Conservation (phyloP, 495 filamentous ascomycete species). For the Trichocladium uniseriatum region DNA sequence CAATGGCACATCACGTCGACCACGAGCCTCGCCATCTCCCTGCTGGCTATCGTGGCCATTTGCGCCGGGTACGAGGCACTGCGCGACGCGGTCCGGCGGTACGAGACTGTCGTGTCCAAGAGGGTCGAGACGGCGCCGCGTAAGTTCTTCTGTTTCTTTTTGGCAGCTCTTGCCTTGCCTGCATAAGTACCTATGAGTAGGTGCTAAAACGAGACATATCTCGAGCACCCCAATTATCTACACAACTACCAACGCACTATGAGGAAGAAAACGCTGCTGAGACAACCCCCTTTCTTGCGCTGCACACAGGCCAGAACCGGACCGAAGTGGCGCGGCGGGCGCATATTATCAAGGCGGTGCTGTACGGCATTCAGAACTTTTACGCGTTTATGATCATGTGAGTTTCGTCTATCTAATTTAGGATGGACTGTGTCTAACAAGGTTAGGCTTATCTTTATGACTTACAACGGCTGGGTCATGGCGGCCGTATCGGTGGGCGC, state of each 20-base stretch:
- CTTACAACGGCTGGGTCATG: slow-evolving; percentile 98
- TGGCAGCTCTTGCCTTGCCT: too few relatives aligned
- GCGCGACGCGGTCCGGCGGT: slow-evolving; percentile 63
- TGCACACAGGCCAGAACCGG: slow-evolving; percentile 43
- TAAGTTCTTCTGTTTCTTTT: slow-evolving; percentile 34
- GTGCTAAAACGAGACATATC: too few relatives aligned
- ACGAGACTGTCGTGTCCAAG: slow-evolving; percentile 54
- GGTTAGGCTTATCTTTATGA: slow-evolving; percentile 94
- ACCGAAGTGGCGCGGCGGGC: slow-evolving; percentile 48
- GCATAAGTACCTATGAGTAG: too few relatives aligned
- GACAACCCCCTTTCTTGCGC: slow-evolving; percentile 39
- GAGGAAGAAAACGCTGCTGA: slow-evolving; percentile 45
- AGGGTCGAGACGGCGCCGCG: slow-evolving; percentile 45
- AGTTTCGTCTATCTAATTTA: too few relatives aligned
- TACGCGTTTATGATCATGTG: slow-evolving; percentile 99
- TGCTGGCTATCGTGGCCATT: slow-evolving; percentile 70
- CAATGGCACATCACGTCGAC: slow-evolving; percentile 75
- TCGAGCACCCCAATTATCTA: slow-evolving; percentile 1
- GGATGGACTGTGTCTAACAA: neutral
- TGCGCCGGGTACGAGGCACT: slow-evolving; percentile 87
- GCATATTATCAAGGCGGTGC: slow-evolving; percentile 65
- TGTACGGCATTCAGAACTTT: slow-evolving; percentile 93
- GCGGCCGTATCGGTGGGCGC: slow-evolving; percentile 80
- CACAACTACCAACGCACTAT: neutral
- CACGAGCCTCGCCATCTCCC: slow-evolving; percentile 65